A percentile compares a stretch with the other conserved stretches of the same genome.
Conservation (phyloP, 163 green algal genomes). For the Scenedesmus sp. region DNA sequence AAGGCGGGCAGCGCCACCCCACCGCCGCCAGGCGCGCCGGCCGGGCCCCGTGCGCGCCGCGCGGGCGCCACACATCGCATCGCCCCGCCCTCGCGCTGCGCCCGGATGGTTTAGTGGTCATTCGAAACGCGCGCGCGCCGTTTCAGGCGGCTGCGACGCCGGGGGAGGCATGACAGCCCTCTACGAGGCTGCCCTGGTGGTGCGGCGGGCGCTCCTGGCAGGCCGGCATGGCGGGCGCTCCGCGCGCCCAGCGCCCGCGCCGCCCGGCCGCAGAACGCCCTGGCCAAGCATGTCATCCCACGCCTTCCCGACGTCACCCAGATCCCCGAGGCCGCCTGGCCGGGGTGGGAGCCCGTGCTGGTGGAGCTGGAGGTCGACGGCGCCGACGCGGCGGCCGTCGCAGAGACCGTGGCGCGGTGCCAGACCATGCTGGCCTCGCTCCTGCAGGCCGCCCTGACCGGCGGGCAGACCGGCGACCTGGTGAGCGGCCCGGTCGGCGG, state of each 20-base stretch:
- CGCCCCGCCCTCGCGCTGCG: no score
- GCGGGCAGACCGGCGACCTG: conserved; percentile 13
- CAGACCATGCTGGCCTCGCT: conserved; percentile 27
- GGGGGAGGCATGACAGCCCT: not conserved
- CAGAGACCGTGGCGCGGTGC: conserved; percentile 15
- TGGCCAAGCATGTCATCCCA: conserved; percentile 41
- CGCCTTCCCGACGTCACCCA: conserved; percentile 41
- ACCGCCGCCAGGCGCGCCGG: no score
- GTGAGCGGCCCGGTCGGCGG: no score
- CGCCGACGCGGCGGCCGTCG: conserved; percentile 17
- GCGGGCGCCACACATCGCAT: no score
- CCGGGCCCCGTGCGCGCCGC: no score
- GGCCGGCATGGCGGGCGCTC: no score
- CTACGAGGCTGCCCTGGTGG: conserved; percentile 42
- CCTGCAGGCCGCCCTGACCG: conserved; percentile 29
- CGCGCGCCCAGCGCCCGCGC: not conserved
- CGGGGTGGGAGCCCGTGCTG: conserved; percentile 38
- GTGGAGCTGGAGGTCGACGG: conserved; percentile 26
- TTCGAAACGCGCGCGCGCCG: not conserved
- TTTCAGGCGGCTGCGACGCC: no score
- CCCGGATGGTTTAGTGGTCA: no score
- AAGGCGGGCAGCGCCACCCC: no score
- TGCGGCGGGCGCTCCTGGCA: no score
- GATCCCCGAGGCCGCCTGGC: conserved; percentile 37
- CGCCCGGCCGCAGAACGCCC: conserved; percentile 42